Base-by-base conservation (phyloP, 306 rosid genomes). In the Arachis stenosperma region DNA sequence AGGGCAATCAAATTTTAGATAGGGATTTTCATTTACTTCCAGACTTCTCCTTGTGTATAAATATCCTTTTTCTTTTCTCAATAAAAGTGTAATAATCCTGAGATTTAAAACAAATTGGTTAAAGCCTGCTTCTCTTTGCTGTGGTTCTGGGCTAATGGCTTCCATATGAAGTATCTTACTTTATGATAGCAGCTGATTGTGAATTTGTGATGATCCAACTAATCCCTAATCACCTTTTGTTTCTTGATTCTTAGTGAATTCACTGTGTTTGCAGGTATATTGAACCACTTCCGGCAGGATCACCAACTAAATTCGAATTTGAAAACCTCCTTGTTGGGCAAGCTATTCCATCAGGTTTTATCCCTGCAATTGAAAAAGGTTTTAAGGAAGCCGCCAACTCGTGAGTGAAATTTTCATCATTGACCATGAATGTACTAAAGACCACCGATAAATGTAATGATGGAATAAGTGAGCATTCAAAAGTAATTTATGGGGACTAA, bases 351-450 rank as follows among this genome's bases (percentile, higher is more conserved):
- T 91, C 99, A 58, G 83, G 75, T 84, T 94, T 94, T 81, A 83
- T 94, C 65, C 97, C 99, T 58, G 97, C 97, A 55, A 94, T 94
- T 29, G 99, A 91, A 81, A 94, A 94, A 79, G 99, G 99, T 81
- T 94, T 94, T 77, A 90, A 76, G 80, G 99, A 94, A 90, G 99
- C 97, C 51, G 96, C 97, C 37, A 94, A 94, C 78, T 94, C 97
- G 97, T 94, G 85, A 73, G 97, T 84, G 30, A 65, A 55, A 39
- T 62, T 43, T 62, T 77, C 46, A 0, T 54, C 51, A 42, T 64
- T 64, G 27, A 30, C 37, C 40, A 30, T 76, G 17, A 70, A 43
- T 67, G 37, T 50, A 53, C 51, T 65, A 46, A 17, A 17, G 17
- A 17, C 17, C 17, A 17, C 17, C 17, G 17, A 17, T 17, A 17